Evolutionary conservation across 257 asterid species (phyloP).

Genomic region (Rubia yunnanensis): DNA sequence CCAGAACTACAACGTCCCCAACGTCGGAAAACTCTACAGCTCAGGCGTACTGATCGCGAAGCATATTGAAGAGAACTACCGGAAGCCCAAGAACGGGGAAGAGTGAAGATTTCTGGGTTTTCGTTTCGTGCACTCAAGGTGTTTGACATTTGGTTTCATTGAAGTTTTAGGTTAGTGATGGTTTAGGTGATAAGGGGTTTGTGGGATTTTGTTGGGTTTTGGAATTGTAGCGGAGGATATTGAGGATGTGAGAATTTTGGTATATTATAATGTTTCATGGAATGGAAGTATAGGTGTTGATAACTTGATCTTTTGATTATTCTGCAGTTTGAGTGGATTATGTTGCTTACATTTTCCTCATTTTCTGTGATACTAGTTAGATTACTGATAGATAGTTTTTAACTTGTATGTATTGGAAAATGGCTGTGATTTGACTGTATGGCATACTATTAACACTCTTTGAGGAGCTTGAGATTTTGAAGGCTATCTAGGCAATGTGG

Average conservation of each 20-base stretch:
- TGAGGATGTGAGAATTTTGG: neutral
- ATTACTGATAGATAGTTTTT: neutral
- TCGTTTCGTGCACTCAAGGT: slow-evolving; percentile 2
- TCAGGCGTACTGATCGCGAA: slow-evolving; percentile 45
- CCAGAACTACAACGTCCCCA: slow-evolving; percentile 77
- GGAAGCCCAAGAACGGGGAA: slow-evolving; percentile 58
- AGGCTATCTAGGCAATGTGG: neutral
- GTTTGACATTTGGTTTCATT: slow-evolving; percentile 6
- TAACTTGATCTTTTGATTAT: neutral
- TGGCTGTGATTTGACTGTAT: too few relatives aligned
- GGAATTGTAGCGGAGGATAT: neutral
- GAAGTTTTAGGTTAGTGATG: neutral
- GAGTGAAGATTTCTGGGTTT: slow-evolving; percentile 15
- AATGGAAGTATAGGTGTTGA: slow-evolving; percentile 1
- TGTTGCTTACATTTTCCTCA: neutral
- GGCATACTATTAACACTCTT: too few relatives aligned
- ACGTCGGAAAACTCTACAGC: slow-evolving; percentile 44
- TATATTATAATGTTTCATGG: neutral
- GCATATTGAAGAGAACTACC: slow-evolving; percentile 62
- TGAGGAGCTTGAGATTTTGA: neutral
- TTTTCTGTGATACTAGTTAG: neutral
- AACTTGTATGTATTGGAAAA: neutral
- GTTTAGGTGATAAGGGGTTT: neutral
- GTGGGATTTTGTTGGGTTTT: slow-evolving; percentile 3
- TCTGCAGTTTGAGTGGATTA: neutral